These are phyloP conservation scores for Trichomonas tenax DNA, from an alignment of 208 protist species.

Conservation along the genomic window DNA sequence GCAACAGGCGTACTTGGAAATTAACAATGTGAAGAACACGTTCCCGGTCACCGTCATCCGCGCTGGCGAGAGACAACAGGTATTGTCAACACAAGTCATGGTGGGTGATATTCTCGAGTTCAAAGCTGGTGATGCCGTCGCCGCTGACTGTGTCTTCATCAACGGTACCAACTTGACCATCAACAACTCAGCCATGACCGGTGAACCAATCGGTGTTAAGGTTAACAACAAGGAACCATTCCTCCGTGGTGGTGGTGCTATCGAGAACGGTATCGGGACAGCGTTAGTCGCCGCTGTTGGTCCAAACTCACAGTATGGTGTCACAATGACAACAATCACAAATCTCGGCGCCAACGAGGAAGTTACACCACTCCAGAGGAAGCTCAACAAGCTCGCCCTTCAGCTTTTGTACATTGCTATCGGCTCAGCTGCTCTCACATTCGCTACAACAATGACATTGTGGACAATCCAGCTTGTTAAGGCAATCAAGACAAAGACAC, in stretches of 20 bases:
- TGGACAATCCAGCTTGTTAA: neutral
- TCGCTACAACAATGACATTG: neutral
- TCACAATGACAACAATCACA: neutral
- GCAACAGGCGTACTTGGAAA: neutral
- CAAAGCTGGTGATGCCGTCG: conserved; percentile 23
- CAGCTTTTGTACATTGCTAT: neutral
- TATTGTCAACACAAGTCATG: neutral
- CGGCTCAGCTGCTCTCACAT: neutral
- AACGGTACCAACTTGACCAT: neutral
- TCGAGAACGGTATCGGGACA: neutral
- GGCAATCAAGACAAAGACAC: neutral
- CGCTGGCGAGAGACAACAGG: neutral
- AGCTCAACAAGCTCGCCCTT: conserved; percentile 4
- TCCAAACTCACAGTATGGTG: neutral
- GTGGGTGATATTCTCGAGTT: conserved; percentile 23
- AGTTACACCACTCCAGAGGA: conserved; percentile 12
- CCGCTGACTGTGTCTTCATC: conserved; percentile 9
- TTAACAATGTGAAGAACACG: neutral
- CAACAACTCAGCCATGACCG: neutral
- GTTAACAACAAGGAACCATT: neutral
- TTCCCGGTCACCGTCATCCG: neutral
- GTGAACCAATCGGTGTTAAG: neutral
- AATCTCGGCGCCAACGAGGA: neutral
- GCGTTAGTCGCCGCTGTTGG: neutral
- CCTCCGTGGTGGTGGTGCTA: neutral